These are phyloP conservation scores for Parasitella parasitica DNA, from an alignment of 371 early-diverging fungal genomes.

Conservation along the genomic window DNA sequence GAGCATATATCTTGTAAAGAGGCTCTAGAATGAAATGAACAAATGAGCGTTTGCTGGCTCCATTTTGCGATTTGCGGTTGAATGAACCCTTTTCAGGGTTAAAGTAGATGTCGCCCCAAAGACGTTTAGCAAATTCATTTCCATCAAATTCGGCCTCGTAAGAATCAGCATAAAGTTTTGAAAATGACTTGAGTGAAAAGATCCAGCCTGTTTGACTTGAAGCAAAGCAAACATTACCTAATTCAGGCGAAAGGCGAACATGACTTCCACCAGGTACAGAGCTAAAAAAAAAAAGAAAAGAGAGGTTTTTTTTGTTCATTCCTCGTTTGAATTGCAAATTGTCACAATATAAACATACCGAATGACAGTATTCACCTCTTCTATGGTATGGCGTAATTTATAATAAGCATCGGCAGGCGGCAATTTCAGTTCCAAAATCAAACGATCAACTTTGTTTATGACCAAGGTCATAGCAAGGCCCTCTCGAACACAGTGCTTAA, in stretches of 20 bases:
- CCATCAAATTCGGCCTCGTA: constrained; percentile 70
- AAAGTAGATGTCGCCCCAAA: constrained; percentile 98
- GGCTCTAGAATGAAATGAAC: constrained; percentile 97
- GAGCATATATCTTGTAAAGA: constrained; percentile 91
- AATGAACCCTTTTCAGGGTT: constrained; percentile 80
- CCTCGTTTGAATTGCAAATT: not conserved
- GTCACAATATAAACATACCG: constrained; percentile 34
- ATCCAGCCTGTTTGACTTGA: constrained; percentile 93
- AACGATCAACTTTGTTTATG: constrained; percentile 95
- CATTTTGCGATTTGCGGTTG: constrained; percentile 65
- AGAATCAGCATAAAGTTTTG: constrained; percentile 82
- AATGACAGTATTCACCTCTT: constrained; percentile 91
- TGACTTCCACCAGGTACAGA: constrained; percentile 51
- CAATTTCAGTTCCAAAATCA: constrained; percentile 93
- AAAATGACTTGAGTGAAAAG: constrained; percentile 93
- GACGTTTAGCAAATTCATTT: constrained; percentile 83
- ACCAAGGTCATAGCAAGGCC: constrained; percentile 82
- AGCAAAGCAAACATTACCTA: constrained; percentile 96
- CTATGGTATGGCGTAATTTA: constrained; percentile 92
- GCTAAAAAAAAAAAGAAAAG: constrained; percentile 10
- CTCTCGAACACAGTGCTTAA: constrained; percentile 81
- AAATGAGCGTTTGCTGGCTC: constrained; percentile 77
- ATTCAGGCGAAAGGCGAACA: constrained; percentile 87
- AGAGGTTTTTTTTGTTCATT: not conserved
- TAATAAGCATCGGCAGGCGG: constrained; percentile 97